phyloP scores from a whole-genome alignment of 441 rosid genomes.

The Hura crepitans region DNA sequence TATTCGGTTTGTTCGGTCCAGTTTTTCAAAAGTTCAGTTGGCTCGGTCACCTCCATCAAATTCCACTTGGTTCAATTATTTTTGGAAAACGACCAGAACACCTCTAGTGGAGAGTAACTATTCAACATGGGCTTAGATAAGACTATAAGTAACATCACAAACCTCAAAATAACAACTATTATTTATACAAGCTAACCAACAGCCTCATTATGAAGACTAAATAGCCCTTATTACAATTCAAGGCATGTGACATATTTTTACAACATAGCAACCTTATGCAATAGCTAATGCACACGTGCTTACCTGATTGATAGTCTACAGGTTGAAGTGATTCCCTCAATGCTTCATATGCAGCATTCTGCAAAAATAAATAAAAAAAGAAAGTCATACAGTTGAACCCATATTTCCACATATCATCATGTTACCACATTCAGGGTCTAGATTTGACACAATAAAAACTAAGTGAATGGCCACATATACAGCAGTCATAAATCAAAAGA shows the following conservation, averaged over 20 bases:
- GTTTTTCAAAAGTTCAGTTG: too few species aligned
- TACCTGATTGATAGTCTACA: slow-evolving; percentile 45
- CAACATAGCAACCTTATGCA: not conserved
- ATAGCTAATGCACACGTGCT: slow-evolving; percentile 13
- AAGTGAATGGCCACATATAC: not conserved
- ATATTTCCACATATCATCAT: slow-evolving; percentile 2
- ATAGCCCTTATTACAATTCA: not conserved
- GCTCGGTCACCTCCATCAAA: too few species aligned
- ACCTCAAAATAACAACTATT: not conserved
- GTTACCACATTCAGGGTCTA: slow-evolving; percentile 1
- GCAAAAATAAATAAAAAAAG: slow-evolving; percentile 28
- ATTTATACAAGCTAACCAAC: too few species aligned
- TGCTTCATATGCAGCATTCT: slow-evolving; percentile 73
- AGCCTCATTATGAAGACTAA: not conserved
- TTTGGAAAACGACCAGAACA: too few species aligned
- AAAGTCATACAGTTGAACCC: slow-evolving; percentile 18
- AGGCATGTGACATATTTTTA: not conserved
- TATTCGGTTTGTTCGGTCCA: too few species aligned
- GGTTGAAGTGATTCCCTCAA: slow-evolving; percentile 53
- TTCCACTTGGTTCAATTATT: too few species aligned
- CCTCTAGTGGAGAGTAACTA: not conserved
- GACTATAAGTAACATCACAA: not conserved
- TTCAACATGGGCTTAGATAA: not conserved
- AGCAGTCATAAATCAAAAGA: not conserved
- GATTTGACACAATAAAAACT: slow-evolving; percentile 1